These are phyloP conservation scores for Paecilomyces dactylethromorphus DNA, from an alignment of 2,329 filamentous ascomycete species.

Conservation along the genomic window DNA sequence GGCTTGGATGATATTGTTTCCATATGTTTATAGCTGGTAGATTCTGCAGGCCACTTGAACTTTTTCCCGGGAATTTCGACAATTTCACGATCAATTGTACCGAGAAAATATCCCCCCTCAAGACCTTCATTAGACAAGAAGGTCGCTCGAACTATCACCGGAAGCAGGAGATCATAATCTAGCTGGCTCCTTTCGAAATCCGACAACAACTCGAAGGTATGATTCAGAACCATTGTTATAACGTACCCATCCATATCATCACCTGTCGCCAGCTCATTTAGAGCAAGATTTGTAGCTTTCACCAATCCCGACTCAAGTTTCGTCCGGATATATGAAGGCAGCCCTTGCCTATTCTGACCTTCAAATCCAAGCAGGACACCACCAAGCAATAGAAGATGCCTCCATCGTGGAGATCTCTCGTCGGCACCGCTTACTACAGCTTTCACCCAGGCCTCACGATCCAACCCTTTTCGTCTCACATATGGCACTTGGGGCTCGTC, in stretches of 20 bases:
- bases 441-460: slow-evolving; percentile 52
- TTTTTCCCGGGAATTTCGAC: slow-evolving; percentile 46
- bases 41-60: slow-evolving; percentile 60
- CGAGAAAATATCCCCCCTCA: slow-evolving; percentile 68
- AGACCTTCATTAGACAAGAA: slow-evolving; percentile 68
- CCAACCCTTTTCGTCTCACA: slow-evolving; percentile 44
- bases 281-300: slow-evolving; percentile 67
- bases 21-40: slow-evolving; percentile 52
- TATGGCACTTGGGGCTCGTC: slow-evolving; percentile 29
- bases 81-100: slow-evolving; percentile 62
- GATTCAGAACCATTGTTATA: slow-evolving; percentile 67
- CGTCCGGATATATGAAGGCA: slow-evolving; percentile 57
- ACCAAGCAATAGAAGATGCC: slow-evolving; percentile 73
- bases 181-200: slow-evolving; percentile 53
- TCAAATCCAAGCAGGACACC: slow-evolving; percentile 75
- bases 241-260: slow-evolving; percentile 45
- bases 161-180: slow-evolving; percentile 64
- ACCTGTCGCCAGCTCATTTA: slow-evolving; percentile 50
- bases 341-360: slow-evolving; percentile 53
- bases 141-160: slow-evolving; percentile 60
- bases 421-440: slow-evolving; percentile 55
- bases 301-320: slow-evolving; percentile 69
- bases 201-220: slow-evolving; percentile 66
- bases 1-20: slow-evolving; percentile 51
- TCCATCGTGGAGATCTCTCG: slow-evolving; percentile 64